Percentiles rank a stretch among this genome's conserved stretches.
Evolutionary conservation across 768 basidiomycete species (phyloP).

Genomic region (Russula virescens): DNA sequence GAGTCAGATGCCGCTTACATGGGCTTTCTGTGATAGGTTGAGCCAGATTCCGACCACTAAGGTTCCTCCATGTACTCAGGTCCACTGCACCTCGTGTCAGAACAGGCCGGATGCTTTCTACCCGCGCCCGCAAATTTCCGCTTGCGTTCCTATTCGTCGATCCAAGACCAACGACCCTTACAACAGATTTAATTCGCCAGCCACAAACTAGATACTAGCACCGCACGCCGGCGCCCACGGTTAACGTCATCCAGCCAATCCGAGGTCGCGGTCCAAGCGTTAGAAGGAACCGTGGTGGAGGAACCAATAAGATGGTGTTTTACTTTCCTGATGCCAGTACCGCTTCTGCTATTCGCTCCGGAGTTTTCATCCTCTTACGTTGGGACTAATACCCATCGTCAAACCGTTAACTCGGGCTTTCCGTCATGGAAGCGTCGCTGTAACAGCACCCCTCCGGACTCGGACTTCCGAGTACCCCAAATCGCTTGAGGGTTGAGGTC

Average conservation of each 20-base stretch:
- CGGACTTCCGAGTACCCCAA: not conserved
- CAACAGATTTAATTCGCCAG: not conserved
- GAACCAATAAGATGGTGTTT: not conserved
- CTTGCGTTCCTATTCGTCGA: not conserved
- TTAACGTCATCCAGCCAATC: not conserved
- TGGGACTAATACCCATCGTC: not conserved
- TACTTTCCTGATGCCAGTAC: not conserved
- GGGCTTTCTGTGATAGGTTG: not conserved
- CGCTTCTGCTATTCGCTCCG: not conserved
- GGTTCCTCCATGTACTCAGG: constrained; percentile 4
- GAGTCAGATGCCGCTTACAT: not conserved
- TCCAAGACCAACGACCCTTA: not conserved
- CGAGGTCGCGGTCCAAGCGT: not conserved
- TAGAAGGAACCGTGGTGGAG: too few species aligned
- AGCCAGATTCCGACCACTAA: not conserved
- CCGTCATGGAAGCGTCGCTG: not conserved
- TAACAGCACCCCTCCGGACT: not conserved
- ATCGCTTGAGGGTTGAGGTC: not conserved
- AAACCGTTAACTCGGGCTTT: not conserved
- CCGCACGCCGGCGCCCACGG: not conserved
- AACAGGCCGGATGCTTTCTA: not conserved
- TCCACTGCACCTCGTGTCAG: not conserved
- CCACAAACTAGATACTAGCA: not conserved
- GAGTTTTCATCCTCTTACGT: not conserved
- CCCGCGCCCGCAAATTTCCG: not conserved